Percentiles rank a stretch among this genome's conserved stretches.
Evolutionary conservation across 1,284 basidiomycete species (phyloP).

Genomic region (Sanguinoderma infundibulare): DNA sequence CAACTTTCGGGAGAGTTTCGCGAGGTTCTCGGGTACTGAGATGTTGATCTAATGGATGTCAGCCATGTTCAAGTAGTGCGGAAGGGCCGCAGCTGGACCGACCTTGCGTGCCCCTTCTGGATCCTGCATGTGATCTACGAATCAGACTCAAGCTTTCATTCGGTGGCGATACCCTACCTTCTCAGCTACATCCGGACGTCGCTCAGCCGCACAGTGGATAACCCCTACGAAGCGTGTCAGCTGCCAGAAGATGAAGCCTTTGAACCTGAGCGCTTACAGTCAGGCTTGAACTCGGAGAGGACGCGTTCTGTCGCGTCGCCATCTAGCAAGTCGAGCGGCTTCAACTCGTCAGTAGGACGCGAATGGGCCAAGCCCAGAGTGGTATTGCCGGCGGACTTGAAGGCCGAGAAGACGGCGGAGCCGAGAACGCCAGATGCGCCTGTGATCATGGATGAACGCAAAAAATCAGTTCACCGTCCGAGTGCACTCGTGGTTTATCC

Average conservation of each 20-base stretch:
- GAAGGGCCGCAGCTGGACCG: slow-evolving; percentile 9
- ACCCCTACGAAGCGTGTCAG: too few relatives aligned
- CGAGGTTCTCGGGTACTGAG: slow-evolving; percentile 64
- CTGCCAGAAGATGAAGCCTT: too few relatives aligned
- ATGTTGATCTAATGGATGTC: slow-evolving; percentile 62
- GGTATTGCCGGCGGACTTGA: slow-evolving; percentile 47
- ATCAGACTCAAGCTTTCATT: neutral
- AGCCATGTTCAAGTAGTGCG: neutral
- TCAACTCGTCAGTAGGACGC: slow-evolving; percentile 55
- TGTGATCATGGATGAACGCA: too few relatives aligned
- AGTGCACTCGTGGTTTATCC: neutral
- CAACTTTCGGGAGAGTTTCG: slow-evolving; percentile 57
- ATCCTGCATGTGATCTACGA: slow-evolving; percentile 44
- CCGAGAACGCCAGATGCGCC: slow-evolving; percentile 84
- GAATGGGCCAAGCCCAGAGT: slow-evolving; percentile 72
- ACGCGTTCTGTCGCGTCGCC: slow-evolving; percentile 49
- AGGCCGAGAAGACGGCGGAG: slow-evolving; percentile 65
- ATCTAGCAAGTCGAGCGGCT: slow-evolving; percentile 67
- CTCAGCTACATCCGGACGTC: slow-evolving; percentile 83
- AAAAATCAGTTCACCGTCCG: too few relatives aligned
- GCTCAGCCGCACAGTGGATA: slow-evolving; percentile 87
- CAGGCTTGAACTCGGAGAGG: slow-evolving; percentile 60
- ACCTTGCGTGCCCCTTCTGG: slow-evolving; percentile 69
- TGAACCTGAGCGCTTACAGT: slow-evolving; percentile 67
- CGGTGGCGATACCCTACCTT: slow-evolving; percentile 44